A percentile compares a stretch with the other conserved stretches of the same genome.
These are phyloP conservation scores for Leccinum sublutescens DNA, from an alignment of 768 basidiomycete species.

Conservation along the genomic window DNA sequence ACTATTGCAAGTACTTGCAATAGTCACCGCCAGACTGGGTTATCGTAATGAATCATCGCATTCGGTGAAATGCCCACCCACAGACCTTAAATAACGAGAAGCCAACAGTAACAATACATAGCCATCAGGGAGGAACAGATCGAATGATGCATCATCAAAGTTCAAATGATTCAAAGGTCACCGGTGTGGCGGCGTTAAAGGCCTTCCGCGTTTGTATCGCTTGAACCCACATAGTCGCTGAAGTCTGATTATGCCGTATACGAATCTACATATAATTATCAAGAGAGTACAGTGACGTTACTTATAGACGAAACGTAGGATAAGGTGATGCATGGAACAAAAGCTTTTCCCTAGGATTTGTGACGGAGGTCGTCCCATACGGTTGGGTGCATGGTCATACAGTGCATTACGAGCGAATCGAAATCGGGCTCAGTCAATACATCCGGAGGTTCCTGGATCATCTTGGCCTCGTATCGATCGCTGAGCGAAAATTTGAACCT, in stretches of 20 bases:
- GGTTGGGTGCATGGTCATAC: constrained; percentile 44
- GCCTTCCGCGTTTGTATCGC: too few species aligned
- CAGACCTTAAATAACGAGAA: too few species aligned
- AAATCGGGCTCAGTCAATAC: constrained; percentile 29
- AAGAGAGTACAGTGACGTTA: constrained; percentile 9
- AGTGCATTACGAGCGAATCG: constrained; percentile 49
- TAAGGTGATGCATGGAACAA: constrained; percentile 4
- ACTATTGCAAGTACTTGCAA: too few species aligned
- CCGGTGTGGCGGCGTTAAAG: too few species aligned
- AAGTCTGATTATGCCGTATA: constrained; percentile 7
- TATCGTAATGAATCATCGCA: too few species aligned
- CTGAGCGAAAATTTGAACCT: constrained; percentile 13
- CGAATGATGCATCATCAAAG: too few species aligned
- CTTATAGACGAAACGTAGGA: constrained; percentile 10
- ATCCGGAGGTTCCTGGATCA: constrained; percentile 32
- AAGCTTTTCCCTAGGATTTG: constrained; percentile 9
- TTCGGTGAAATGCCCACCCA: too few species aligned
- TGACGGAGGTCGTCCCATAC: constrained; percentile 46
- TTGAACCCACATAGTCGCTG: background rate
- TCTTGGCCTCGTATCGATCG: constrained; percentile 25
- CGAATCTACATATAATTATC: constrained; percentile 15
- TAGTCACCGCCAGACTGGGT: too few species aligned
- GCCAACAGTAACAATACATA: too few species aligned
- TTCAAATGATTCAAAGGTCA: too few species aligned
- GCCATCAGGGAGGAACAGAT: too few species aligned